Evolutionary conservation across 208 protist genomes (phyloP).

Genomic region (Acanthamoeba sp.): DNA sequence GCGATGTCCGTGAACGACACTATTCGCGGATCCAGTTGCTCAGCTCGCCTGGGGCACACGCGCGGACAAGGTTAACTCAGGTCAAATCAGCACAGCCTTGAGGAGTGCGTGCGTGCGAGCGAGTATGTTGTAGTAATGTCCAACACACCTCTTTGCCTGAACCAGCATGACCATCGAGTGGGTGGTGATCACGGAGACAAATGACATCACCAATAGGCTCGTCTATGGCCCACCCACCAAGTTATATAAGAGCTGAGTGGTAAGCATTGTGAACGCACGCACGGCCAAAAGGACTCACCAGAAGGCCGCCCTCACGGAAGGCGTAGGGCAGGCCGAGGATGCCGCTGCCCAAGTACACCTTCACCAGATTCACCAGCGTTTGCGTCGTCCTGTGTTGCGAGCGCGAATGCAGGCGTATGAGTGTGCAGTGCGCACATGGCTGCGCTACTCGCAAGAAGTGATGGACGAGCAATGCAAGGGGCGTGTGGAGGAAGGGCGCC

Average conservation of each 20-base stretch:
- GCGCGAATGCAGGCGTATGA: neutral
- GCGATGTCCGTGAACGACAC: constrained; percentile 73
- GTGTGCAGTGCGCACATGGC: no score
- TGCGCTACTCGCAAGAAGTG: neutral
- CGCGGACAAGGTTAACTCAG: neutral
- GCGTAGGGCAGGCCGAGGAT: constrained; percentile 74
- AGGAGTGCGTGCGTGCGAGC: neutral
- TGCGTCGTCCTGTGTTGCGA: constrained; percentile 57
- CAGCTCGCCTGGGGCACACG: neutral
- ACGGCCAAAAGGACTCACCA: constrained; percentile 29
- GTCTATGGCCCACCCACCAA: no score
- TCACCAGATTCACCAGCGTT: constrained; percentile 70
- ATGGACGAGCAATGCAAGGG: neutral
- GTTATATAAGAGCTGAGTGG: no score
- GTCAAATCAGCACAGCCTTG: no score
- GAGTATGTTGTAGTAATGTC: neutral
- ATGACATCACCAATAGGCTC: constrained; percentile 59
- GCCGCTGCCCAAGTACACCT: constrained; percentile 70
- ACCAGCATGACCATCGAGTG: constrained; percentile 73
- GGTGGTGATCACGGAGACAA: constrained; percentile 68
- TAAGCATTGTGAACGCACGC: neutral
- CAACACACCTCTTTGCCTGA: neutral
- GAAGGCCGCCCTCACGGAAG: constrained; percentile 71
- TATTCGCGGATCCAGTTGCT: neutral
- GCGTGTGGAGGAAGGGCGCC: neutral